Conservation (phyloP, 495 filamentous ascomycete genomes). For the Chaetomium fimeti region DNA sequence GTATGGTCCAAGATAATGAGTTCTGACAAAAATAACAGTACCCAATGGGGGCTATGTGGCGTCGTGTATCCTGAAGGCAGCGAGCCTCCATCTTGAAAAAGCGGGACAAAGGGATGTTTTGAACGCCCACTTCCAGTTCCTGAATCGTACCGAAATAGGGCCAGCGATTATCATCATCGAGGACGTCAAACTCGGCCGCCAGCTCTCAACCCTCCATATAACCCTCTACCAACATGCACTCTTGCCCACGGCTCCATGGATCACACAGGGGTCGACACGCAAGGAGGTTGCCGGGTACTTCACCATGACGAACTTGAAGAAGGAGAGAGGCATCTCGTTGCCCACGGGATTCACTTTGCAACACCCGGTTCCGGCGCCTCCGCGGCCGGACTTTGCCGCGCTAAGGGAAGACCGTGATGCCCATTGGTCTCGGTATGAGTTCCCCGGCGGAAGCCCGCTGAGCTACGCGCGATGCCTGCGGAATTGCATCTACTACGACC, state of each 20-base stretch:
- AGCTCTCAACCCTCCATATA: constrained; percentile 68
- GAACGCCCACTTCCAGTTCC: constrained; percentile 70
- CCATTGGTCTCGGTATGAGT: constrained; percentile 41
- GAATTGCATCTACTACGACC: constrained; percentile 57
- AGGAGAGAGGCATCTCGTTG: constrained; percentile 58
- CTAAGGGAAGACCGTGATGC: constrained; percentile 43
- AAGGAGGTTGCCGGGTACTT: constrained; percentile 57
- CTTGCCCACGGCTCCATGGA: constrained; percentile 34
- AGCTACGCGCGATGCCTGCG: constrained; percentile 48
- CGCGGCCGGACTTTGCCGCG: constrained; percentile 39
- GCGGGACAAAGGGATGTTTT: constrained; percentile 63
- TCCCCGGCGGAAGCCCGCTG: constrained; percentile 47
- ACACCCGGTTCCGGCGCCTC: constrained; percentile 42
- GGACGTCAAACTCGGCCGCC: constrained; percentile 69
- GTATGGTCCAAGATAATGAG: not conserved
- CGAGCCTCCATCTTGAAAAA: constrained; percentile 57
- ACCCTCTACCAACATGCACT: constrained; percentile 52
- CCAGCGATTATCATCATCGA: constrained; percentile 62
- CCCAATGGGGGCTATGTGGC: constrained; percentile 82
- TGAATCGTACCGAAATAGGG: constrained; percentile 64
- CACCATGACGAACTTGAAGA: constrained; percentile 60
- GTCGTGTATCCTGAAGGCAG: constrained; percentile 58
- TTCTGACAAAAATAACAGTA: constrained; percentile 46
- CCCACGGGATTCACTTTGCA: constrained; percentile 47
- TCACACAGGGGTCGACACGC: constrained; percentile 28